Base-by-base conservation (phyloP, 2,329 filamentous ascomycete species). In the Monosporascus sp. region DNA sequence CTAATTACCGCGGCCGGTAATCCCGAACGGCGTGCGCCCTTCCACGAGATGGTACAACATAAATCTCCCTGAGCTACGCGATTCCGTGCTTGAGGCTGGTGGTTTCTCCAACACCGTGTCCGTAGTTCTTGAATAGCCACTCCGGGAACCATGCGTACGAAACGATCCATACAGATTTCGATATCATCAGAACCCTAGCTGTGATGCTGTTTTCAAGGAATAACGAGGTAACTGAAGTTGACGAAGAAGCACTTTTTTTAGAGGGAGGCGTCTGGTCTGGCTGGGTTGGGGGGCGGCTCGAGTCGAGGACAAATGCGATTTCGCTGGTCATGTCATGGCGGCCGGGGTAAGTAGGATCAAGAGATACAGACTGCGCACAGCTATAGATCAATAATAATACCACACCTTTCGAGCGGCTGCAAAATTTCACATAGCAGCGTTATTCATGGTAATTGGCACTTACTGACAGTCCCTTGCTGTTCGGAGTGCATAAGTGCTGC, bases 1-100 rank as follows among this genome's bases (percentile, higher is more conserved):
- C 50, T 64, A 66, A 52, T 62, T 66, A 51, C 65, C 67, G 53
- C 73, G 74, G 52, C 67, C 67, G 35, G 61, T 76, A 57, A 75
- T 77, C 55, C 68, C 73, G 15, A 75, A 77, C 53, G 67, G 70
- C 49, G 70, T 62, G 41, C 2, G 5, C 14, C 27, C 27, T 14
- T 31, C 27, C 14, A 14, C 27, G 27, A 5, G 27, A 5, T 31
- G 9, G 27, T 5, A 5, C 27, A 5, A 14, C 27, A 31, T 11
- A 31, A 31, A 14, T 14, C 27, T 31, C 27, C 9, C 27, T 14
- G 27, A 14, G 9, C 9, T 31, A 31, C 14, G 27, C 9, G 27
- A 31, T 31, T 31, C 27, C 27, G 9, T 31, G 27, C 27, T 31
- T 31, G 9, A 14, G 27, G 9, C 27, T 5, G 27, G 27, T 14